These are phyloP conservation scores for Mycosphaerella arachidis DNA, from an alignment of 2,329 filamentous ascomycete species.

Conservation along the genomic window DNA sequence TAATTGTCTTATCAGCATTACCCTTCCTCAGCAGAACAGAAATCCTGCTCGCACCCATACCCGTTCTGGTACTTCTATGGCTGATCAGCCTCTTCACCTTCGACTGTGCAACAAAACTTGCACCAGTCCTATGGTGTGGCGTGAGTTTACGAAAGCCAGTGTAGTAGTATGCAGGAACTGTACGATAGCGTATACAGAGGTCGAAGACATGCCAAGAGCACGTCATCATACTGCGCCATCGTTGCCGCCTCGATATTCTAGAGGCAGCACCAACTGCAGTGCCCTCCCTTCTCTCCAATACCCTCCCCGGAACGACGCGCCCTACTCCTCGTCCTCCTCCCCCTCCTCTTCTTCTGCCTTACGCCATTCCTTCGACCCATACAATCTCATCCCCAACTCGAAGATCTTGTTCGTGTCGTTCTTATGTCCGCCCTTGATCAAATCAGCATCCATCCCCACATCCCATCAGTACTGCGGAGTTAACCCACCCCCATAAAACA, in stretches of 20 bases:
- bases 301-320: not conserved
- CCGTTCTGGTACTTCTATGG: slow-evolving; percentile 59
- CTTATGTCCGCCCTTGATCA: not conserved
- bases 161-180: slow-evolving; percentile 7
- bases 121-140: slow-evolving; percentile 48
- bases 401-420: not conserved
- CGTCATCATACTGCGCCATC: not conserved
- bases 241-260: not conserved
- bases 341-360: not conserved
- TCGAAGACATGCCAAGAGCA: not conserved
- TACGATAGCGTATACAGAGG: not conserved
- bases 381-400: not conserved
- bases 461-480: not conserved
- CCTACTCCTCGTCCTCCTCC: not conserved
- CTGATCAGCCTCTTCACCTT: slow-evolving; percentile 49
- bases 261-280: not conserved
- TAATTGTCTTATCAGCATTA: slow-evolving; percentile 43
- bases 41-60: slow-evolving; percentile 58
- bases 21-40: slow-evolving; percentile 65
- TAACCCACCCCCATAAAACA: not conserved
- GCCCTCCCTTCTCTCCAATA: not conserved
- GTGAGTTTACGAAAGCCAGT: slow-evolving; percentile 43
- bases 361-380: not conserved
- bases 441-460: not conserved
- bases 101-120: slow-evolving; percentile 48